Evolutionary conservation across 176 grass and related monocot genomes (phyloP), one percentile per base, ranked within the genome.

Genomic region (Triticum dicoccoides): DNA sequence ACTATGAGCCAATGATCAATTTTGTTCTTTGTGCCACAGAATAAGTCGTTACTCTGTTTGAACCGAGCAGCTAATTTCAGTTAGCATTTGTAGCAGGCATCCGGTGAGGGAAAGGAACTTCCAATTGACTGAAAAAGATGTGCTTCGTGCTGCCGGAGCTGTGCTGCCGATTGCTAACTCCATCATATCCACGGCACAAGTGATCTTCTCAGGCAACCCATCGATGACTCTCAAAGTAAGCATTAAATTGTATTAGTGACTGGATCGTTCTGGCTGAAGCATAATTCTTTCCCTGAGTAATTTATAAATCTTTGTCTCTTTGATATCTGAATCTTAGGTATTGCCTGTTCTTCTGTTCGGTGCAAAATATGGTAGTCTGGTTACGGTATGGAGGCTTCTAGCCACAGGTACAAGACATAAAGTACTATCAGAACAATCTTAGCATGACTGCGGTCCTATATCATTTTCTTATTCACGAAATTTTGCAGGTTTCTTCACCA

Each of bases 171-270:
- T 93, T 70, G 93, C 85, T 20, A 99, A 99, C 64, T 83, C 80
- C 58, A 83, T 88, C 59, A 78, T 96, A 79, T 94, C 90, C 7
- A 90, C 75, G 6, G 80, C 77, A 58, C 90, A 93, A 91, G 86
- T 92, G 15, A 80, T 99, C 47, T 99, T 99, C 90, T 94, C 82
- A n/a, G 94, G 97, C 27, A 92, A 99, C 37, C 92, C 94, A 2
- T 88, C 80, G 12, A 94, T 87, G 89, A 99, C 94, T 89, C 90
- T 99, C 75, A 92, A 99, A 80, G 96, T 94, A 93, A 87, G 89
- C 35, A 30, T 88, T 30, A 82, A 11, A 84, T 74, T 87, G 18
- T 6, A 42, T 59, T 79, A 2, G 0, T 42, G 9, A 21, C 72
- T 21, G 15, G 9, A 15, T 39, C 69, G 18, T 58, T 68, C 29